Evolutionary conservation across 768 basidiomycete species (phyloP).

Genomic region (Lactarius psammicola): DNA sequence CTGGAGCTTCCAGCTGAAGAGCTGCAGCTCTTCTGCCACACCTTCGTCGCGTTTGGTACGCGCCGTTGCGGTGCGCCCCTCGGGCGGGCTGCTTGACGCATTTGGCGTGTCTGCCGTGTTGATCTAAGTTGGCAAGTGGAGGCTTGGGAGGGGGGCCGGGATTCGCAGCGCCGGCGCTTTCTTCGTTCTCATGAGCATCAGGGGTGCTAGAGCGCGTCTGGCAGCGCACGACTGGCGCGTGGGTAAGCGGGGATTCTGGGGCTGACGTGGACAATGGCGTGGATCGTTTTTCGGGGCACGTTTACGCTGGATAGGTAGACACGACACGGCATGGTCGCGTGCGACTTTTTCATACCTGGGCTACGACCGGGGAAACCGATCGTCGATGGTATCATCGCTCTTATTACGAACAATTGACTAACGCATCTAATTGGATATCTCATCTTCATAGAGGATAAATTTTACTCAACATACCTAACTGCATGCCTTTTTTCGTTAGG

Average conservation of each 20-base stretch:
- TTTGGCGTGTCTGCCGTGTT: slow-evolving; percentile 58
- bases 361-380: no score
- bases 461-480: neutral
- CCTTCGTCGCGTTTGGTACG: slow-evolving; percentile 36
- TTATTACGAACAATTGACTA: no score
- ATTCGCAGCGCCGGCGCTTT: slow-evolving; percentile 45
- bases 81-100: slow-evolving; percentile 56
- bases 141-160: slow-evolving; percentile 55
- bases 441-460: no score
- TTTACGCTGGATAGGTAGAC: slow-evolving; percentile 18
- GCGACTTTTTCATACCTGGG: no score
- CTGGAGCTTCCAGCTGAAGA: slow-evolving; percentile 44
- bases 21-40: slow-evolving; percentile 37
- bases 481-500: neutral
- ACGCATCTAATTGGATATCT: no score
- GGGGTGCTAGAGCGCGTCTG: slow-evolving; percentile 50
- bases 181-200: slow-evolving; percentile 58
- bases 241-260: slow-evolving; percentile 48
- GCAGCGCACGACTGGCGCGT: slow-evolving; percentile 43
- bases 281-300: slow-evolving; percentile 46
- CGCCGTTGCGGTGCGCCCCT: no score
- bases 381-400: no score
- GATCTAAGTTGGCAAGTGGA: slow-evolving; percentile 58
- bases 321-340: slow-evolving; percentile 13
- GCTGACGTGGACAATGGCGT: slow-evolving; percentile 55